These are phyloP conservation scores for Byssothecium circinans DNA, from an alignment of 2,329 filamentous ascomycete species.

Conservation along the genomic window DNA sequence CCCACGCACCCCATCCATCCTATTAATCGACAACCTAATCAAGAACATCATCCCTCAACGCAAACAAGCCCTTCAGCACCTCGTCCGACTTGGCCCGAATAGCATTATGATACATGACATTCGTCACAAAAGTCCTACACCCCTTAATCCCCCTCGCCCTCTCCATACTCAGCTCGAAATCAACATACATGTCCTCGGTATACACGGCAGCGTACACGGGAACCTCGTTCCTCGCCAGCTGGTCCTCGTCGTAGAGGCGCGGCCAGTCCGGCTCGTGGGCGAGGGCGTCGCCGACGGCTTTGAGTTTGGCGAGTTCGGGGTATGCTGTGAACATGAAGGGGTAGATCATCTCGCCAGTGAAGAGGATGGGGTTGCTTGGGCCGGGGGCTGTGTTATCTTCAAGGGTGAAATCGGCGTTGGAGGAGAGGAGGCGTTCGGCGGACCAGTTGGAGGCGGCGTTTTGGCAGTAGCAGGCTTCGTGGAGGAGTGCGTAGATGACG, in stretches of 20 bases:
- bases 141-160: constrained; percentile 75
- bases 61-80: constrained; percentile 75
- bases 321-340: constrained; percentile 83
- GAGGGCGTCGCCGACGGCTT: constrained; percentile 69
- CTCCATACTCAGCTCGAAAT: constrained; percentile 70
- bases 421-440: constrained; percentile 64
- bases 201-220: constrained; percentile 85
- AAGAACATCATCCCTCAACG: constrained; percentile 69
- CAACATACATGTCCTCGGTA: constrained; percentile 90
- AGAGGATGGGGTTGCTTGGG: constrained; percentile 62
- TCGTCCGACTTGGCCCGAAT: constrained; percentile 73
- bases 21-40: constrained; percentile 54
- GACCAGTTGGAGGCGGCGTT: constrained; percentile 72
- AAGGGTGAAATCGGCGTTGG: constrained; percentile 51
- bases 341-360: constrained; percentile 92
- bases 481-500: constrained; percentile 82
- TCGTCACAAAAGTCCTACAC: constrained; percentile 81
- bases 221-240: constrained; percentile 74
- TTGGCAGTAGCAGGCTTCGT: constrained; percentile 86
- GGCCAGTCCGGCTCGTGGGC: constrained; percentile 72
- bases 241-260: constrained; percentile 71
- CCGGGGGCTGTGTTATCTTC: neutral
- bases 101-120: constrained; percentile 84
- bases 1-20: too few relatives aligned
- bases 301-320: constrained; percentile 70